Percentiles rank a stretch among this genome's conserved stretches.
These are phyloP conservation scores for Anastatica hierochuntica DNA, from an alignment of 345 rosid species.

Conservation along the genomic window DNA sequence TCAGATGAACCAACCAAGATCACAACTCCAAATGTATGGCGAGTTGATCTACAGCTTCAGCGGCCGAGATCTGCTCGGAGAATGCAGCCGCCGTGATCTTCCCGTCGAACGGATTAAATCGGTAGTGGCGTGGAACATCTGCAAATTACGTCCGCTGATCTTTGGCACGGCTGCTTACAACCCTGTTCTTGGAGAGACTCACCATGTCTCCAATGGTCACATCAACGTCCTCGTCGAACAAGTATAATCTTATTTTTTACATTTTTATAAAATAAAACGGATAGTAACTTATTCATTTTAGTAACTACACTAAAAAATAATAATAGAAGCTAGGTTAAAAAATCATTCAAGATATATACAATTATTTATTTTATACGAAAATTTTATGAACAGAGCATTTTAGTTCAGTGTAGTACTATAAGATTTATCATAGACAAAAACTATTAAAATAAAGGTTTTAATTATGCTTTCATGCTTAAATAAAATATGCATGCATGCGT, in stretches of 20 bases:
- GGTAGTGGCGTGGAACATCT: slow-evolving; percentile 64
- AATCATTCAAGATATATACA: too few relatives aligned
- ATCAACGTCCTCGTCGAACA: slow-evolving; percentile 74
- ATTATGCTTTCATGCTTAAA: too few relatives aligned
- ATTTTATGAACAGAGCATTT: too few relatives aligned
- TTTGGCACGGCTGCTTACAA: slow-evolving; percentile 78
- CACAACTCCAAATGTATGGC: slow-evolving; percentile 64
- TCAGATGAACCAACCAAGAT: slow-evolving; percentile 66
- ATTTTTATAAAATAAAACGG: too few relatives aligned
- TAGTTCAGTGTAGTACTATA: too few relatives aligned
- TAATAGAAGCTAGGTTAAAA: too few relatives aligned
- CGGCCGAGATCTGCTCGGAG: slow-evolving; percentile 39
- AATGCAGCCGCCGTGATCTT: slow-evolving; percentile 34
- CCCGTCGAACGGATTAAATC: slow-evolving; percentile 45
- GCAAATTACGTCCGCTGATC: slow-evolving; percentile 40
- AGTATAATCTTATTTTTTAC: slow-evolving; percentile 34
- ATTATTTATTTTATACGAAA: too few relatives aligned
- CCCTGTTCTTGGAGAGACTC: slow-evolving; percentile 85
- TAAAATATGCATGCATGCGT: too few relatives aligned
- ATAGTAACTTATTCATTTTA: not conserved
- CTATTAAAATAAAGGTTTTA: too few relatives aligned
- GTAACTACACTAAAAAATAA: too few relatives aligned
- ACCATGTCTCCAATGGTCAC: slow-evolving; percentile 60
- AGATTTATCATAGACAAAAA: too few relatives aligned
- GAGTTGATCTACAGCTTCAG: slow-evolving; percentile 47